Conservation (phyloP, 2,329 filamentous ascomycete species). For the Emergomyces africanus region DNA sequence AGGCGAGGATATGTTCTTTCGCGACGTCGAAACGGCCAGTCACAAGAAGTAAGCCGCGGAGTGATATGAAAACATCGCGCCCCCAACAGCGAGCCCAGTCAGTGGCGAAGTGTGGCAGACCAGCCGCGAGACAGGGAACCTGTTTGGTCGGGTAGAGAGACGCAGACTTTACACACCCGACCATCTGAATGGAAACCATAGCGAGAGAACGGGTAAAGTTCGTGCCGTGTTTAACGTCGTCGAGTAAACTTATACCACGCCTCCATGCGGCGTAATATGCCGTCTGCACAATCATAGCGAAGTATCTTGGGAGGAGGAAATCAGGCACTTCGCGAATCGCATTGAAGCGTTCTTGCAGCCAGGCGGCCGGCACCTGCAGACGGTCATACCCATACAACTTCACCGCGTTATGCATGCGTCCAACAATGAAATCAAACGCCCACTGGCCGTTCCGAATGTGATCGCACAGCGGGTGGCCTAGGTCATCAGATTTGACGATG, state of each 20-base stretch:
- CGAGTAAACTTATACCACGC: slow-evolving; percentile 66
- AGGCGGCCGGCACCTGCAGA: slow-evolving; percentile 54
- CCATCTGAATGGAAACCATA: slow-evolving; percentile 86
- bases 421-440: slow-evolving; percentile 79
- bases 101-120: slow-evolving; percentile 83
- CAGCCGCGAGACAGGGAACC: slow-evolving; percentile 80
- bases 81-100: slow-evolving; percentile 97
- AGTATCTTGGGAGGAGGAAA: slow-evolving; percentile 86
- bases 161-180: slow-evolving; percentile 75
- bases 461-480: slow-evolving; percentile 86
- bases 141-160: slow-evolving; percentile 77
- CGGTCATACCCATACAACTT: slow-evolving; percentile 48
- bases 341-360: slow-evolving; percentile 76
- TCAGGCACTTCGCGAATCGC: slow-evolving; percentile 73
- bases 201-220: slow-evolving; percentile 79
- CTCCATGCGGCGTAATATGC: slow-evolving; percentile 77
- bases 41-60: slow-evolving; percentile 80
- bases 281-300: slow-evolving; percentile 75
- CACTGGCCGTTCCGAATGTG: slow-evolving; percentile 85
- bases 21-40: slow-evolving; percentile 82
- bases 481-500: slow-evolving; percentile 76
- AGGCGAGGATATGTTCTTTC: slow-evolving; percentile 85
- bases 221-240: slow-evolving; percentile 66
- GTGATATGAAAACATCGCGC: slow-evolving; percentile 90
- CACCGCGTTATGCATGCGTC: slow-evolving; percentile 61